These are phyloP conservation scores for Ramalina intermedia DNA, from an alignment of 495 filamentous ascomycete genomes.

Conservation along the genomic window DNA sequence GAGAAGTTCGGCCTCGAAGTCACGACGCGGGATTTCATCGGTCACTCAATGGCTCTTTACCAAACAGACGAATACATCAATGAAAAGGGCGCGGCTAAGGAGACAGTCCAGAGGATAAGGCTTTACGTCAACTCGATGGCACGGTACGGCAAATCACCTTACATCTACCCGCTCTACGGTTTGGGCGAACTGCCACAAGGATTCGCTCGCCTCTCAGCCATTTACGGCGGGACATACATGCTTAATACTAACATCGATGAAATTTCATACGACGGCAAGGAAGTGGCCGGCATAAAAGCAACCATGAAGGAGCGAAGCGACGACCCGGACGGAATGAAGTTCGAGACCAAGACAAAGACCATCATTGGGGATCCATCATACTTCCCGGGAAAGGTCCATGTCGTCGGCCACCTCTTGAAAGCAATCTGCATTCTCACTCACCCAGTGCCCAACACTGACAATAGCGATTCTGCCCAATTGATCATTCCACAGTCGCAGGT, in stretches of 20 bases:
- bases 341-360: slow-evolving; percentile 88
- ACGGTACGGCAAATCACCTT: slow-evolving; percentile 94
- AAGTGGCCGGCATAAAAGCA: slow-evolving; percentile 86
- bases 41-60: slow-evolving; percentile 96
- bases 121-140: slow-evolving; percentile 97
- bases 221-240: slow-evolving; percentile 99
- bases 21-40: slow-evolving; percentile 89
- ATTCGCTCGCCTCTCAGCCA: slow-evolving; percentile 91
- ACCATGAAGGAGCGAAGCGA: slow-evolving; percentile 80
- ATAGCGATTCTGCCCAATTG: slow-evolving; percentile 81
- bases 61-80: slow-evolving; percentile 75
- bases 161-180: slow-evolving; percentile 98
- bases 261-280: slow-evolving; percentile 57
- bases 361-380: slow-evolving; percentile 95
- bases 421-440: slow-evolving; percentile 97
- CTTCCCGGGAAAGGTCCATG: slow-evolving; percentile 77
- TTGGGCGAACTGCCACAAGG: slow-evolving; percentile 96
- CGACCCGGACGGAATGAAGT: slow-evolving; percentile 72
- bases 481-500: slow-evolving; percentile 98
- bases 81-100: slow-evolving; percentile 55
- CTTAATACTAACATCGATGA: slow-evolving; percentile 90
- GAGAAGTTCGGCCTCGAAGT: slow-evolving; percentile 91
- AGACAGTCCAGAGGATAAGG: slow-evolving; percentile 81
- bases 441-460: slow-evolving; percentile 75
- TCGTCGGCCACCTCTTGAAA: slow-evolving; percentile 78